Evolutionary conservation across 495 filamentous ascomycete genomes (phyloP).

Genomic region (Tuber magnatum): DNA sequence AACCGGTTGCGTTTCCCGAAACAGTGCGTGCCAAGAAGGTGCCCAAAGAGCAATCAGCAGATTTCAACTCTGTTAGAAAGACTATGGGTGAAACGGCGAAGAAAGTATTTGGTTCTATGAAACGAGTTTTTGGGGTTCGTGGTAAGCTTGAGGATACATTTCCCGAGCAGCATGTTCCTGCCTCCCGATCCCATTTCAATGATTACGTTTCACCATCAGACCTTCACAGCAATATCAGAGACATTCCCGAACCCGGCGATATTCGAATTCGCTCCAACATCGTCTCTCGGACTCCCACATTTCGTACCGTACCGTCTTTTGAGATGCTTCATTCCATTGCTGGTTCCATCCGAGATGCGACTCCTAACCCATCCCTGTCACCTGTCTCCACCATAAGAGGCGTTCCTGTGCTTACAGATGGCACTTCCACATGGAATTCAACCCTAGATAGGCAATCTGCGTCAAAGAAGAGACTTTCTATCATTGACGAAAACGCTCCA

Average conservation of each 20-base stretch:
- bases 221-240: constrained; percentile 20
- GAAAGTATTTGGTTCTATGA: constrained; percentile 39
- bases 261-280: constrained; percentile 31
- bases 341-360: constrained; percentile 32
- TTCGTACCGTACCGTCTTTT: constrained; percentile 35
- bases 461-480: constrained; percentile 29
- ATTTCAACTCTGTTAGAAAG: constrained; percentile 25
- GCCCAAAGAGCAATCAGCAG: constrained; percentile 16
- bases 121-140: constrained; percentile 32
- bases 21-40: constrained; percentile 31
- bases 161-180: constrained; percentile 37
- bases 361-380: constrained; percentile 9
- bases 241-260: constrained; percentile 34
- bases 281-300: constrained; percentile 32
- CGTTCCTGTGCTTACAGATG: constrained; percentile 22
- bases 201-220: constrained; percentile 37
- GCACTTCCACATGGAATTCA: constrained; percentile 33
- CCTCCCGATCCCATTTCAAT: constrained; percentile 32
- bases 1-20: constrained; percentile 31
- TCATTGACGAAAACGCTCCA: constrained; percentile 32
- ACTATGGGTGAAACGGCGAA: constrained; percentile 33
- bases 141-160: constrained; percentile 32
- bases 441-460: constrained; percentile 19
- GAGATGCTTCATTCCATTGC: constrained; percentile 37
- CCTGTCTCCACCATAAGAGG: constrained; percentile 15